Conservation (phyloP, 2,329 filamentous ascomycete genomes). For the Apiospora rasikravindrae region DNA sequence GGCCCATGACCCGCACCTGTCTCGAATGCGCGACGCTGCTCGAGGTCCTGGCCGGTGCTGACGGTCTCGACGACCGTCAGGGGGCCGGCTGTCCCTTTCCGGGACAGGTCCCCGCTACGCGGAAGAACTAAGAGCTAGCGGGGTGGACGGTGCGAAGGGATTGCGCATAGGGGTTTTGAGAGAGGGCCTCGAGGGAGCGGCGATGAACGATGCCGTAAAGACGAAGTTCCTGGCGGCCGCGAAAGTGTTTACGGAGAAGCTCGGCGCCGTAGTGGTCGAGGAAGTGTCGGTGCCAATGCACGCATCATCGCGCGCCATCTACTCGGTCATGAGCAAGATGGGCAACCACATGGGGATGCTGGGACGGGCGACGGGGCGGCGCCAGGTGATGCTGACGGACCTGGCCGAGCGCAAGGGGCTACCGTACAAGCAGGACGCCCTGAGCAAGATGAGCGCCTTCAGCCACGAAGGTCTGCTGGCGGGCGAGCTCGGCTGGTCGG, state of each 20-base stretch:
- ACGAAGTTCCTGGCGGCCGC: conserved; percentile 34
- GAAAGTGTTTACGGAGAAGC: conserved; percentile 27
- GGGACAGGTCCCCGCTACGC: conserved; percentile 27
- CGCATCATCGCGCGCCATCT: conserved; percentile 23
- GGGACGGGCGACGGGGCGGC: conserved; percentile 32
- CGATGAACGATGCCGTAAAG: conserved; percentile 32
- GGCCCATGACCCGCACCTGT: conserved; percentile 37
- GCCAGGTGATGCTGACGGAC: conserved; percentile 31
- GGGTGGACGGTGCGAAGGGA: conserved; percentile 27
- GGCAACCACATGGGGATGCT: conserved; percentile 41
- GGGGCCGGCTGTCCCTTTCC: conserved; percentile 29
- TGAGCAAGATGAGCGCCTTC: conserved; percentile 19
- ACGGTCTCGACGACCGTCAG: conserved; percentile 41
- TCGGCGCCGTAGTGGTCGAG: conserved; percentile 35
- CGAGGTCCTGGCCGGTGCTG: conserved; percentile 38
- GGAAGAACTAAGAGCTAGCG: conserved; percentile 22
- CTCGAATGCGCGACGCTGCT: conserved; percentile 39
- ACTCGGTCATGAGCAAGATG: conserved; percentile 35
- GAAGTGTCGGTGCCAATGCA: conserved; percentile 39
- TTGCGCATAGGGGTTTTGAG: conserved; percentile 37
- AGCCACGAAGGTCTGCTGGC: conserved; percentile 19
- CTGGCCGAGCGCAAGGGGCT: conserved; percentile 47
- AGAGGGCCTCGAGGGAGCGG: conserved; percentile 36
- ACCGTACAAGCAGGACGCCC: conserved; percentile 40
- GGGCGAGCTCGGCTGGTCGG: conserved; percentile 22